Evolutionary conservation across 495 filamentous ascomycete species (phyloP), one percentile per base, ranked within the genome.

Genomic region (Tuber magnatum): DNA sequence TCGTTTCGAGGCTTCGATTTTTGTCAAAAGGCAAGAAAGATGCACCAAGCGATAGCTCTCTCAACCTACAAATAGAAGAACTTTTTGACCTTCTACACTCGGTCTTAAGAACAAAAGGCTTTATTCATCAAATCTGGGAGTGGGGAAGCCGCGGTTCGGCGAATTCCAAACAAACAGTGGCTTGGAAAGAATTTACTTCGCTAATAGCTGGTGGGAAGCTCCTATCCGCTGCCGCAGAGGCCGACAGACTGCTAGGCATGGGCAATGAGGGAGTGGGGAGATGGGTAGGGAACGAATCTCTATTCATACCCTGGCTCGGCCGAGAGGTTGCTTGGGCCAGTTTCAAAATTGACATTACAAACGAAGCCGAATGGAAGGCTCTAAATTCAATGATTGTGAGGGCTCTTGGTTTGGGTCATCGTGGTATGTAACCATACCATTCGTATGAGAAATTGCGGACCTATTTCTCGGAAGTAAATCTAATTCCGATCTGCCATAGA

Each of bases 291-390:
- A 87, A 91, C 81, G 89, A 90, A 0, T 83, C 83, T 68, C 77
- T 86, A 16, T 98, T 91, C 85, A 85, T 87, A 14, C 78, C 83
- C 7, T 98, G 96, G 95, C 83, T 97, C 20, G 93, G 91, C n/a
- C 74, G 65, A n/a, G 81, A 75, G 65, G 70, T 81, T 74, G 75
- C 74, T 12, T 74, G 68, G 77, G 71, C 73, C 0, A 71, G 69
- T 48, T 35, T 39, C 40, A 74, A 71, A 24, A 41, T 71, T 77
- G 79, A 72, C 92, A 90, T 78, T 86, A 94, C 61, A 86, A 78
- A 85, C 39, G 85, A 87, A 43, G 83, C 83, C 38, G 83, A 76
- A 2, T 86, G 85, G 85, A 90, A 88, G 75, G 82, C 88, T 44
- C 86, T 88, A 38, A 86, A 89, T 68, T 86, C 89, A 56, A 78